Base-by-base conservation (phyloP, 2,329 filamentous ascomycete genomes). In the Colletotrichum sp. region DNA sequence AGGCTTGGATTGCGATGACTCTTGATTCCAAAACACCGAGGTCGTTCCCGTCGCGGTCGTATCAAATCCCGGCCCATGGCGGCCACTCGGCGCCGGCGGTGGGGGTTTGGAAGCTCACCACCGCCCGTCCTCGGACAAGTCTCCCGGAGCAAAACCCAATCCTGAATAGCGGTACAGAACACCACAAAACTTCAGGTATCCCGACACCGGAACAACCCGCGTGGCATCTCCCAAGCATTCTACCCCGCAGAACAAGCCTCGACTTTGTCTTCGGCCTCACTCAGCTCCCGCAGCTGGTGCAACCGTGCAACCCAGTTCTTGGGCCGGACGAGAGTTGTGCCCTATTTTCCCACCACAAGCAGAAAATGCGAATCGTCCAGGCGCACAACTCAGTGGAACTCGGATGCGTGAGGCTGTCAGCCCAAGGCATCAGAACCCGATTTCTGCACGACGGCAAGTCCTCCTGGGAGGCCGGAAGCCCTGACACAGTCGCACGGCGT, bases 251-350 rank as follows among this genome's bases (percentile, higher is more conserved):
- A 88, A 22, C 82, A 83, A 34, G 77, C 81, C 79, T 88, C 84
- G 79, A 89, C 82, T 88, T 85, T 74, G 87, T 83, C 64, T 83
- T 82, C 73, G 85, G 82, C 80, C 83, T 84, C 74, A 84, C 82
- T 79, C 86, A 87, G 52, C 86, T 80, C 70, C 82, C 81, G 78
- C 86, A 87, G 77, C 79, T 71, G 30, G 66, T 84, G 77, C 82
- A 86, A 57, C 84, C 82, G 67, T 84, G 83, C 36, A 86, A 82
- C 28, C 85, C 84, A 63, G 85, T 84, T 84, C 85, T 84, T 59
- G 59, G 70, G 70, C 52, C 15, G 39, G n/a, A 34, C 24, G 44
- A 52, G 57, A 60, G 44, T 26, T 60, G 52, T 34, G 32, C 65
- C 18, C 32, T 52, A 22, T 12, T 30, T 28, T 6, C 28, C 57